These are phyloP conservation scores for Backusella tarrabulga DNA, from an alignment of 192 early-diverging fungal species.

Conservation along the genomic window DNA sequence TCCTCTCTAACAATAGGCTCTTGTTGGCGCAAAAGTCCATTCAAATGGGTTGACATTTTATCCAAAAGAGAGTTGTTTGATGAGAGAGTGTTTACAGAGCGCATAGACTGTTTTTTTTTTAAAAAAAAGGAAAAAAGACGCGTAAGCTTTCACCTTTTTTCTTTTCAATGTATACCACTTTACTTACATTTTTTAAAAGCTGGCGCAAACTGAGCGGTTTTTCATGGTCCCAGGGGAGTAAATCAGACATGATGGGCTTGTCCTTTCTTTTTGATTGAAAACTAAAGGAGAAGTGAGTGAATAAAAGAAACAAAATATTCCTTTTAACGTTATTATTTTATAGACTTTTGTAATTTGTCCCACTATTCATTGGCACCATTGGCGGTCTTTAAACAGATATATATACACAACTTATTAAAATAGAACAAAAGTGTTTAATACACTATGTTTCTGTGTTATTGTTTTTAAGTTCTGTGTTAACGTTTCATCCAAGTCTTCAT, in stretches of 20 bases:
- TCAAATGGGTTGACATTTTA: conserved; percentile 17
- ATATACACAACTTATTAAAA: background rate
- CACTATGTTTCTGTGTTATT: background rate
- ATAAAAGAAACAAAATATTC: background rate
- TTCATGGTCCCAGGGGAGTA: conserved; percentile 26
- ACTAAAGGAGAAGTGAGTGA: background rate
- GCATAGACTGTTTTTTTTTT: conserved; percentile 20
- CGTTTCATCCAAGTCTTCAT: background rate
- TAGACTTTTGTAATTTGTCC: background rate
- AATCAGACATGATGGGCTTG: background rate
- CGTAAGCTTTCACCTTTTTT: background rate
- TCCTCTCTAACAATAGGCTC: background rate
- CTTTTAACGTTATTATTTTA: background rate
- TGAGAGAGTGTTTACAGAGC: conserved; percentile 2
- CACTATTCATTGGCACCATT: background rate
- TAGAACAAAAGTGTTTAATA: too few relatives aligned
- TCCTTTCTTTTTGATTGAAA: background rate
- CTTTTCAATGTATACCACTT: background rate
- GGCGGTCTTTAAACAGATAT: background rate
- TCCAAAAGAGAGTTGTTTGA: background rate
- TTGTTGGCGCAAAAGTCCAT: conserved; percentile 10
- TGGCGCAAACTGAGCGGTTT: conserved; percentile 11
- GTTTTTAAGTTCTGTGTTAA: background rate
- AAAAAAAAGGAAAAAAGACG: background rate
- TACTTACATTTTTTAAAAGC: conserved; percentile 24